Percentiles rank a stretch among this genome's conserved stretches.
Conservation (phyloP, 495 filamentous ascomycete species). For the Acidomyces sp. region DNA sequence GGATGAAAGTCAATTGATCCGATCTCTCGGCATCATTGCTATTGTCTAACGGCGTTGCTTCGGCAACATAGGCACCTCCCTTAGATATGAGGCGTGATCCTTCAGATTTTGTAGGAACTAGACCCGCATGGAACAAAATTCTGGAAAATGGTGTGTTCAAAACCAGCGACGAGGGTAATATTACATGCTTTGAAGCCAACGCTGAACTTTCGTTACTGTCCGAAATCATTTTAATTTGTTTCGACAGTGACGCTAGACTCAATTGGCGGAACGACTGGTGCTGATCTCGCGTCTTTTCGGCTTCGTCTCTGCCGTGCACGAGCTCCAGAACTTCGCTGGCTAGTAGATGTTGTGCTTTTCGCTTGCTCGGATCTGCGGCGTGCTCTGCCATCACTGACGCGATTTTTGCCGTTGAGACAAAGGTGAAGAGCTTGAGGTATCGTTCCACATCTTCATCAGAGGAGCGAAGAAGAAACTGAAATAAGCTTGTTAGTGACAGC, state of each 20-base stretch:
- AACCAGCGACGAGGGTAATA: constrained; percentile 10
- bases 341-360: constrained; percentile 67
- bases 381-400: constrained; percentile 53
- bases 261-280: constrained; percentile 12
- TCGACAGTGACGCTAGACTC: neutral
- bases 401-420: constrained; percentile 58
- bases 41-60: too few relatives aligned
- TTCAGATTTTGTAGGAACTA: constrained; percentile 13
- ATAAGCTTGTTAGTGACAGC: constrained; percentile 1
- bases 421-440: constrained; percentile 84
- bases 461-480: constrained; percentile 71
- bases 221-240: constrained; percentile 25
- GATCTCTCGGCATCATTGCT: too few relatives aligned
- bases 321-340: constrained; percentile 69
- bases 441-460: constrained; percentile 65
- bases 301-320: constrained; percentile 54
- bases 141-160: constrained; percentile 9
- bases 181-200: neutral
- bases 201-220: neutral
- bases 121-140: constrained; percentile 14
- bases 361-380: constrained; percentile 46
- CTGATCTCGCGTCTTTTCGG: constrained; percentile 23
- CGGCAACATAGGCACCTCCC: constrained; percentile 20
- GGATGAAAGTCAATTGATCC: neutral
- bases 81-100: constrained; percentile 11